These are phyloP conservation scores for Stemphylium lycopersici DNA, from an alignment of 2,329 filamentous ascomycete genomes.

Conservation along the genomic window DNA sequence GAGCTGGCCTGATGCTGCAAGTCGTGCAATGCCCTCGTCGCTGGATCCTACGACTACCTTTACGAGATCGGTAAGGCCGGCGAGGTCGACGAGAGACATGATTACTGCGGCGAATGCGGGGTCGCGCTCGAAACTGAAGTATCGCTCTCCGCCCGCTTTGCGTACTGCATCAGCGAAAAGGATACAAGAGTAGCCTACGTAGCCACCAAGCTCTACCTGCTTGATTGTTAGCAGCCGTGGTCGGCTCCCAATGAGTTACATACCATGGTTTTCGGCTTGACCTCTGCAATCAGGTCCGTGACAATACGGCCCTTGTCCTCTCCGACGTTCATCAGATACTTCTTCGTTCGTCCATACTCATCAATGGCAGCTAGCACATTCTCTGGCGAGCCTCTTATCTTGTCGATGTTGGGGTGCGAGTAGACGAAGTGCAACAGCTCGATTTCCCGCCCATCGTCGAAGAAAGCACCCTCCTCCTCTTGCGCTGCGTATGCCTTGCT, in stretches of 20 bases:
- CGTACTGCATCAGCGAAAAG: conserved; percentile 72
- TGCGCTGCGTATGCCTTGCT: conserved; percentile 57
- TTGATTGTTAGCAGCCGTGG: conserved; percentile 8
- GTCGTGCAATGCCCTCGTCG: conserved; percentile 66
- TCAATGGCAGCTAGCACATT: conserved; percentile 73
- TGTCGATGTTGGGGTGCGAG: conserved; percentile 64
- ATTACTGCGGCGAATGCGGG: conserved; percentile 76
- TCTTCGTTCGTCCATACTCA: conserved; percentile 67
- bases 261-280: conserved; percentile 71
- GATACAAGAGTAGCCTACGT: conserved; percentile 81
- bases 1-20: conserved; percentile 62
- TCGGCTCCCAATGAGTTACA: background rate
- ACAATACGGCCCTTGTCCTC: conserved; percentile 76
- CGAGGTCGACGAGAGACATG: conserved; percentile 71
- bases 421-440: conserved; percentile 75
- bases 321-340: conserved; percentile 82
- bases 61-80: conserved; percentile 73
- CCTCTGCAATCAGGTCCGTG: conserved; percentile 68
- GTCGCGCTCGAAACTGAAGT: conserved; percentile 75
- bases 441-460: conserved; percentile 75
- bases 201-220: conserved; percentile 76
- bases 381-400: conserved; percentile 68
- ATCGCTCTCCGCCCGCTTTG: conserved; percentile 67
- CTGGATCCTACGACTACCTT: conserved; percentile 73
- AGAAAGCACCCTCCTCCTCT: conserved; percentile 51